A percentile compares a stretch with the other conserved stretches of the same genome.
phyloP scores from a whole-genome alignment of 176 grass and related monocot species.

The Themeda triandra region DNA sequence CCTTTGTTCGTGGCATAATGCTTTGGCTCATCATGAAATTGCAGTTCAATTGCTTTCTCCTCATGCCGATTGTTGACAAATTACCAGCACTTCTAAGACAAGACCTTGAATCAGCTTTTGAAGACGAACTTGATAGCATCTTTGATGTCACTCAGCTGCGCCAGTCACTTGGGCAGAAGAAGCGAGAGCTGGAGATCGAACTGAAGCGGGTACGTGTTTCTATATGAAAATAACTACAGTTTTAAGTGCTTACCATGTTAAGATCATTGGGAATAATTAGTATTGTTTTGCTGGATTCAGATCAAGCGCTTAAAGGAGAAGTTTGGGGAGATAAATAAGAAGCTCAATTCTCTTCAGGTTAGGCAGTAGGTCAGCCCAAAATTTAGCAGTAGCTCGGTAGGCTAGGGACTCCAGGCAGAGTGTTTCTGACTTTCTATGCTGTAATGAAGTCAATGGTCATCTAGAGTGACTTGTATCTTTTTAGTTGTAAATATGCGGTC shows the following conservation, averaged over 20 bases:
- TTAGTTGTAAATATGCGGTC: constrained; percentile 5
- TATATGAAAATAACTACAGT: not conserved
- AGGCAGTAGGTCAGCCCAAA: constrained; percentile 18
- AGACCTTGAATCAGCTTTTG: constrained; percentile 79
- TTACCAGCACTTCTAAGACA: constrained; percentile 76
- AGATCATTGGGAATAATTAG: not conserved
- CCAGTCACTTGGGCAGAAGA: constrained; percentile 56
- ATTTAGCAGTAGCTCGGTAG: constrained; percentile 17
- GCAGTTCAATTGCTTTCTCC: constrained; percentile 98
- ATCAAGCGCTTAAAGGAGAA: constrained; percentile 80
- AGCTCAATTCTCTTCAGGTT: constrained; percentile 52
- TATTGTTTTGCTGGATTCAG: constrained; percentile 43
- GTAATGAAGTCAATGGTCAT: constrained; percentile 1
- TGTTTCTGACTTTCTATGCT: not conserved
- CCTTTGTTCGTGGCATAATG: not conserved
- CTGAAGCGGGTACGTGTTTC: constrained; percentile 51
- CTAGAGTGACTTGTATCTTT: not conserved
- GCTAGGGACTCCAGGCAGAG: not conserved
- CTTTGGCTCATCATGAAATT: constrained; percentile 11
- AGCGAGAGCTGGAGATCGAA: constrained; percentile 70
- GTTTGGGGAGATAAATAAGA: constrained; percentile 82
- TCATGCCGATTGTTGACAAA: constrained; percentile 93
- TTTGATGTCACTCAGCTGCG: constrained; percentile 70
- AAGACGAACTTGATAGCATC: constrained; percentile 68
- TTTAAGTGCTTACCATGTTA: not conserved